These are phyloP conservation scores for Alternaria triticimaculans DNA, from an alignment of 2,329 filamentous ascomycete genomes.

Conservation along the genomic window DNA sequence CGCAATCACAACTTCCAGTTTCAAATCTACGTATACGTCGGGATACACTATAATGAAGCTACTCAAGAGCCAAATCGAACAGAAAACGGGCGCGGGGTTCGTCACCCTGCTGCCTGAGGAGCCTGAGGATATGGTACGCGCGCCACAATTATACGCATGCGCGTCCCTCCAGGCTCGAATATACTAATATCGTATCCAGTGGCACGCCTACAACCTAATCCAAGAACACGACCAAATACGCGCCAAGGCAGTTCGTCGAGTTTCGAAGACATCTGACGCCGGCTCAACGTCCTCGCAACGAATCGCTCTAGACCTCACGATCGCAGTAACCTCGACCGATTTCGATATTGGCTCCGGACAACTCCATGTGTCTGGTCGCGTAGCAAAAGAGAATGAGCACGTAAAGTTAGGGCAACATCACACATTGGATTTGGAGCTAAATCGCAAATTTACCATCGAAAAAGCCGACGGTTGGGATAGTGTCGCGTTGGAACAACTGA, in stretches of 20 bases:
- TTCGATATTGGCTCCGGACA: conserved; percentile 73
- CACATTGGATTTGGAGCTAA: conserved; percentile 82
- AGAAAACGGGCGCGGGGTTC: conserved; percentile 67
- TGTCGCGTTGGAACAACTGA: conserved; percentile 78
- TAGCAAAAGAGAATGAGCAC: conserved; percentile 70
- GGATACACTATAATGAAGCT: conserved; percentile 62
- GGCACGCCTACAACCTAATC: conserved; percentile 78
- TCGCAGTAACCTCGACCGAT: conserved; percentile 70
- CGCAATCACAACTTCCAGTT: background rate
- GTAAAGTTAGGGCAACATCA: conserved; percentile 73
- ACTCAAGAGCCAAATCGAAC: conserved; percentile 70
- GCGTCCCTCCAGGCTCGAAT: background rate
- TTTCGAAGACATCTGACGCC: conserved; percentile 66
- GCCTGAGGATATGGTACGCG: conserved; percentile 73
- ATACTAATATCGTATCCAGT: conserved; percentile 58
- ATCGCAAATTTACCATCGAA: conserved; percentile 85
- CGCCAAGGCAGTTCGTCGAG: conserved; percentile 70
- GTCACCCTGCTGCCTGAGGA: conserved; percentile 74
- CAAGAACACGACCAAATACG: conserved; percentile 68
- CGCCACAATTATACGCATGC: background rate
- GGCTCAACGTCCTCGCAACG: conserved; percentile 69
- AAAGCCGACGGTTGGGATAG: conserved; percentile 89
- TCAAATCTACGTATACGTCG: background rate
- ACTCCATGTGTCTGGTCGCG: conserved; percentile 71
- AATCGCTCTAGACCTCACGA: conserved; percentile 69